phyloP scores from a whole-genome alignment of 2,329 filamentous ascomycete genomes.

The Trichoderma sp. region DNA sequence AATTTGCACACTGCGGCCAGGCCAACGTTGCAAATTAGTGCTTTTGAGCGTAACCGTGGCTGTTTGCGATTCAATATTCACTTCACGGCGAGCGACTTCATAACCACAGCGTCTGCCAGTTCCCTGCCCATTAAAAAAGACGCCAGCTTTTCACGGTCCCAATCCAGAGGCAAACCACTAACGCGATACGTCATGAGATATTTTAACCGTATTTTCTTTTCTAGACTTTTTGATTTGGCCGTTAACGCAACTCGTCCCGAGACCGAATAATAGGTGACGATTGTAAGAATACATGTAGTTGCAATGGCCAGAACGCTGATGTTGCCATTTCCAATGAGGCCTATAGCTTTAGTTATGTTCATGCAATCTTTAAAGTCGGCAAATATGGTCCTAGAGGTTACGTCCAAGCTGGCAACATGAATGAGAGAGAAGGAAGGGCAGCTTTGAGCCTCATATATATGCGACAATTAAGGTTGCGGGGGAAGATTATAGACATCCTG shows the following conservation, averaged over 20 bases:
- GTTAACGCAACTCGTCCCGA: not conserved
- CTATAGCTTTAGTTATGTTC: not conserved
- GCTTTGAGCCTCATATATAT: not conserved
- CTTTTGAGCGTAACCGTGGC: not conserved
- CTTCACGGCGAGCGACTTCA: not conserved
- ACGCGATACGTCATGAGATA: not conserved
- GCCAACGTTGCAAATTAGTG: not conserved
- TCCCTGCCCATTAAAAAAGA: not conserved
- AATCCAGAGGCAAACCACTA: not conserved
- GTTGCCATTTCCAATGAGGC: no score
- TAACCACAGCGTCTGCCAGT: constrained; percentile 3
- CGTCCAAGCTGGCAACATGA: no score
- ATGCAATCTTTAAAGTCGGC: no score
- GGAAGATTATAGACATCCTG: not conserved
- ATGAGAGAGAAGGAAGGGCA: not conserved
- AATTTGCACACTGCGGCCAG: not conserved
- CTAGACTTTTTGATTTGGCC: not conserved
- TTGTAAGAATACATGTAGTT: not conserved
- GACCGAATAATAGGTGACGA: not conserved
- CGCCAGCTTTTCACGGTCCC: not conserved
- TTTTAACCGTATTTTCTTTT: not conserved
- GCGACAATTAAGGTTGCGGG: not conserved
- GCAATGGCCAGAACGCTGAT: not conserved
- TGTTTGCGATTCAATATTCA: not conserved
- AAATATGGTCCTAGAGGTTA: no score